A percentile compares a stretch with the other conserved stretches of the same genome.
These are phyloP conservation scores for Tremella fuciformis DNA, from an alignment of 768 basidiomycete genomes.

Conservation along the genomic window DNA sequence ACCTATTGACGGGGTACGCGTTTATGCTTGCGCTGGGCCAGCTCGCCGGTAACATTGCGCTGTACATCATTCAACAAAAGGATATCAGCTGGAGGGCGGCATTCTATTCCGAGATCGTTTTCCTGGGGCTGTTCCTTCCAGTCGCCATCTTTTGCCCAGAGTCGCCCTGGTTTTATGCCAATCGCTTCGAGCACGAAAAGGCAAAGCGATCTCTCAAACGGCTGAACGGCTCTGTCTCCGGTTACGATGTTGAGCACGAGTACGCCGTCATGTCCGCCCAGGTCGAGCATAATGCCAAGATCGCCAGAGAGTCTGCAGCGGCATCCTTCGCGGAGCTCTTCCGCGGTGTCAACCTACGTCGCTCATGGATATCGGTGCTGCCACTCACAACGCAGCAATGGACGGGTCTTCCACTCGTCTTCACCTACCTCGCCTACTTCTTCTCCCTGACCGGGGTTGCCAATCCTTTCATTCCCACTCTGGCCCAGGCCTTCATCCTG, in stretches of 20 bases:
- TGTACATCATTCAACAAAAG: slow-evolving; percentile 11
- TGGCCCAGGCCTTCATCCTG: slow-evolving; percentile 12
- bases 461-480: slow-evolving; percentile 11
- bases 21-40: background rate
- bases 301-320: too few species aligned
- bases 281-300: background rate
- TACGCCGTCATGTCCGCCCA: background rate
- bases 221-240: slow-evolving; percentile 7
- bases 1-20: background rate
- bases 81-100: too few species aligned
- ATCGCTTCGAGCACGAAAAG: slow-evolving; percentile 8
- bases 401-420: background rate
- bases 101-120: slow-evolving; percentile 29
- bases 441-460: slow-evolving; percentile 16
- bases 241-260: slow-evolving; percentile 10
- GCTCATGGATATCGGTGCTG: slow-evolving; percentile 16
- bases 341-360: slow-evolving; percentile 14
- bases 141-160: slow-evolving; percentile 24
- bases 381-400: slow-evolving; percentile 10
- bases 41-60: background rate
- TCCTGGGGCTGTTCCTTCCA: slow-evolving; percentile 22
- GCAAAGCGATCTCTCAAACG: slow-evolving; percentile 11
- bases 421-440: slow-evolving; percentile 21
- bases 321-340: too few species aligned
- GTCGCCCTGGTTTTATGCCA: slow-evolving; percentile 23